A percentile compares a stretch with the other conserved stretches of the same genome.
Evolutionary conservation across 1,139 yeast species (phyloP).

Genomic region (Suhomyces kunorum): DNA sequence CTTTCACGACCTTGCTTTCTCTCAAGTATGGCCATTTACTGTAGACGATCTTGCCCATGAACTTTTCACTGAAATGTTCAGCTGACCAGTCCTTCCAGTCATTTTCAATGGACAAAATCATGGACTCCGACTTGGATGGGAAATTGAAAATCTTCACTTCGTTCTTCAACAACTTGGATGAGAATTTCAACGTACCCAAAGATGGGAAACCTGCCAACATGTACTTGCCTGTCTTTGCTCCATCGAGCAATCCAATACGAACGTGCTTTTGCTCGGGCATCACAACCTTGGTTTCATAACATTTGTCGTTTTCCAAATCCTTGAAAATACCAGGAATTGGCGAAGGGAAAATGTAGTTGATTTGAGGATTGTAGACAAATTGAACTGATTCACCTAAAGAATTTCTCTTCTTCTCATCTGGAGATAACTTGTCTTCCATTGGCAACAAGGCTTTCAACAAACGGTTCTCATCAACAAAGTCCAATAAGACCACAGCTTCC

Average conservation of each 20-base stretch:
- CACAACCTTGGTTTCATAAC: slow-evolving; percentile 59
- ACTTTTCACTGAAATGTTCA: slow-evolving; percentile 61
- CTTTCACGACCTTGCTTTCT: slow-evolving; percentile 72
- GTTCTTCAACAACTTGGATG: slow-evolving; percentile 48
- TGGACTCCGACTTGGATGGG: slow-evolving; percentile 80
- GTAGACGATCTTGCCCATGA: slow-evolving; percentile 62
- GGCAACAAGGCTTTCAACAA: slow-evolving; percentile 71
- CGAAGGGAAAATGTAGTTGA: slow-evolving; percentile 65
- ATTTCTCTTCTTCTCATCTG: slow-evolving; percentile 75
- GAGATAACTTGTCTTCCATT: slow-evolving; percentile 55
- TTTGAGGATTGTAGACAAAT: slow-evolving; percentile 77
- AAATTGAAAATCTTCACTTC: slow-evolving; percentile 81
- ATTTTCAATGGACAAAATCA: slow-evolving; percentile 65
- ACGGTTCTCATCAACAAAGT: slow-evolving; percentile 85
- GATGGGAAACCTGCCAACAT: slow-evolving; percentile 91
- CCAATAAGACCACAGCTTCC: slow-evolving; percentile 97
- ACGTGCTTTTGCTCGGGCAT: slow-evolving; percentile 54
- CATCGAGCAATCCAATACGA: slow-evolving; percentile 62
- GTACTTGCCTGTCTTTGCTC: slow-evolving; percentile 69
- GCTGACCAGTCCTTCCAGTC: slow-evolving; percentile 48
- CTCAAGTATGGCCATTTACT: slow-evolving; percentile 87
- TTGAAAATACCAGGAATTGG: slow-evolving; percentile 79
- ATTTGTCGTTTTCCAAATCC: slow-evolving; percentile 76
- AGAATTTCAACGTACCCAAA: slow-evolving; percentile 66
- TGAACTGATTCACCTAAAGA: slow-evolving; percentile 67